Percentiles rank a stretch among this genome's conserved stretches.
phyloP scores from a whole-genome alignment of 371 early-diverging fungal genomes.

The Circinella umbellata region DNA sequence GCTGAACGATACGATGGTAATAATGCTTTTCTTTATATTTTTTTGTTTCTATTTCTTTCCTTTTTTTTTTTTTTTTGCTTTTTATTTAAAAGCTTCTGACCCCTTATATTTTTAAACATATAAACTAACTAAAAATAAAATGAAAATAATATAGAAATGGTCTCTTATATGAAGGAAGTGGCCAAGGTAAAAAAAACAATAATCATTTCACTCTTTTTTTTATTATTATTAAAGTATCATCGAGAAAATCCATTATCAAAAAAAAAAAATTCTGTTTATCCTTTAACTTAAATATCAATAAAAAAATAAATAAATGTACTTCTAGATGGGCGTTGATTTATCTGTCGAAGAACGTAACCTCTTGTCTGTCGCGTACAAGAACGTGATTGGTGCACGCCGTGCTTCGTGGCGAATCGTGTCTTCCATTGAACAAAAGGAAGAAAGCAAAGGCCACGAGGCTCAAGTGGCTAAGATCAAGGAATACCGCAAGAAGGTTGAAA shows the following conservation, averaged over 20 bases:
- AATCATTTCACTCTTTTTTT: not conserved
- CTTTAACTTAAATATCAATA: too few species aligned
- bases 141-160: constrained; percentile 80
- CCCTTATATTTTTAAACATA: not conserved
- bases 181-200: constrained; percentile 50
- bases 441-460: constrained; percentile 85
- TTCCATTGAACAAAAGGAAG: constrained; percentile 98
- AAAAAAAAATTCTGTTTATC: too few species aligned
- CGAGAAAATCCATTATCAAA: too few species aligned
- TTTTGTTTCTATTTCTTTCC: not conserved
- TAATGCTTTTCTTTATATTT: constrained; percentile 31
- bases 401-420: constrained; percentile 99
- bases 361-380: constrained; percentile 99
- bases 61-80: not conserved
- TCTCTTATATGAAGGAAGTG: constrained; percentile 90
- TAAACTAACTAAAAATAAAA: not conserved
- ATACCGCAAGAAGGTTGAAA: constrained; percentile 93
- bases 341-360: constrained; percentile 98
- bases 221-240: constrained; percentile 1
- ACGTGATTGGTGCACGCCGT: constrained; percentile 99
- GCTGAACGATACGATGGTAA: constrained; percentile 99
- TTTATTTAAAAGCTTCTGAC: not conserved
- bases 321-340: constrained; percentile 71
- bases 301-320: not conserved
- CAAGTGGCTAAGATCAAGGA: constrained; percentile 89